A percentile compares a stretch with the other conserved stretches of the same genome.
Conservation (phyloP, 2,329 filamentous ascomycete genomes). For the Penicillium sp. region DNA sequence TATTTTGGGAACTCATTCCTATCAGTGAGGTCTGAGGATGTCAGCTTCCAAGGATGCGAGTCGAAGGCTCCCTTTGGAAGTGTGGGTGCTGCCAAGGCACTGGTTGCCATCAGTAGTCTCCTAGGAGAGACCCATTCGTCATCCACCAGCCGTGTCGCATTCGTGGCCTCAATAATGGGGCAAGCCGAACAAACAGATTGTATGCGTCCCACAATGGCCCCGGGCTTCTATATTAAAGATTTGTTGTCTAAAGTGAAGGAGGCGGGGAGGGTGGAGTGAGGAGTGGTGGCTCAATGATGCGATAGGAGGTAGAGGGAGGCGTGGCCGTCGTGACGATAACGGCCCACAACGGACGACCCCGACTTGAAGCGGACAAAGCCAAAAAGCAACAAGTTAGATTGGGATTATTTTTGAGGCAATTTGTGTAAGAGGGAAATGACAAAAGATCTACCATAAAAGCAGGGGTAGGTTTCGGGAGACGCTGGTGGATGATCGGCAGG, state of each 20-base stretch:
- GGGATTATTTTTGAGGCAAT: background rate
- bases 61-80: slow-evolving; percentile 25
- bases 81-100: slow-evolving; percentile 32
- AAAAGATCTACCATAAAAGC: slow-evolving; percentile 1
- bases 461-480: slow-evolving; percentile 8
- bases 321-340: slow-evolving; percentile 21
- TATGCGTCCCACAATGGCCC: background rate
- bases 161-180: slow-evolving; percentile 18
- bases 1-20: slow-evolving; percentile 46
- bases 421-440: slow-evolving; percentile 3
- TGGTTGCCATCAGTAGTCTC: slow-evolving; percentile 37
- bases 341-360: slow-evolving; percentile 17
- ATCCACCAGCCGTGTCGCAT: slow-evolving; percentile 32
- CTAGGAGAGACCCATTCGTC: slow-evolving; percentile 38
- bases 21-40: slow-evolving; percentile 19
- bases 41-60: slow-evolving; percentile 17
- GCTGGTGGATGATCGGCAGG: slow-evolving; percentile 20
- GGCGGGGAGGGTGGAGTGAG: slow-evolving; percentile 5
- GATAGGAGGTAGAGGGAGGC: slow-evolving; percentile 20
- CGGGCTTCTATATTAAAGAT: background rate
- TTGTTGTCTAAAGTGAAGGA: background rate
- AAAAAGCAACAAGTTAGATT: background rate
- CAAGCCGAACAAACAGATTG: slow-evolving; percentile 6
- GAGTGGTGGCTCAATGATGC: slow-evolving; percentile 9
- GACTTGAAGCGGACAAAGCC: background rate